phyloP scores from a whole-genome alignment of 371 early-diverging fungal genomes.

The Mucor mucedo region DNA sequence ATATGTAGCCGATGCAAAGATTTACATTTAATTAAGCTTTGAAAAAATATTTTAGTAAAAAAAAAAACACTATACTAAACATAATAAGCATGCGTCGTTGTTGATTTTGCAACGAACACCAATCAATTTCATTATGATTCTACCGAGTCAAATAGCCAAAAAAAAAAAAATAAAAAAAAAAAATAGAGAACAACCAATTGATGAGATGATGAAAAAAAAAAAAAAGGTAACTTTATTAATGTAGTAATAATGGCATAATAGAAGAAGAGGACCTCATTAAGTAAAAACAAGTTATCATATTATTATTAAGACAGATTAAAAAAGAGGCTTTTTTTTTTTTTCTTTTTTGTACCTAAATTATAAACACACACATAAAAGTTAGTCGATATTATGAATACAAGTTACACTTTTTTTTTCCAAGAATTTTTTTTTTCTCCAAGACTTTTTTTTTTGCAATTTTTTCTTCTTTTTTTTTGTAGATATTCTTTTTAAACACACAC shows the following conservation, averaged over 20 bases:
- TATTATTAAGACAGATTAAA: conserved; percentile 6
- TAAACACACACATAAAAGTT: not conserved
- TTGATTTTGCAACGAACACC: not conserved
- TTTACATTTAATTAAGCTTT: not conserved
- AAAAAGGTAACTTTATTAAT: conserved; percentile 7
- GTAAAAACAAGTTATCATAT: conserved; percentile 6
- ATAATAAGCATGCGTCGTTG: too few species aligned
- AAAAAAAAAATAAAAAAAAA: conserved; percentile 4
- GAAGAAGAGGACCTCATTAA: conserved; percentile 1
- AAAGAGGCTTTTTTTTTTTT: conserved; percentile 1
- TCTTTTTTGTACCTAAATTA: not conserved
- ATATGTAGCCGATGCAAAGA: not conserved
- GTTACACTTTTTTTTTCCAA: not conserved
- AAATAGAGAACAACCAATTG: not conserved
- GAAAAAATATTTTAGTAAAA: too few species aligned
- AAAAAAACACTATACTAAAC: too few species aligned
- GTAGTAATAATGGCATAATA: not conserved
- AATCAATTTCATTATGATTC: conserved; percentile 1
- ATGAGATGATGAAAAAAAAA: not conserved
- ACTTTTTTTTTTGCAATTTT: conserved; percentile 1
- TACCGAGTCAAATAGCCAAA: conserved; percentile 13
- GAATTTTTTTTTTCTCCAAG: not conserved
- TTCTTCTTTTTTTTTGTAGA: not conserved
- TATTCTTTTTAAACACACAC: not conserved
- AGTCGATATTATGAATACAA: not conserved